Evolutionary conservation across 78 protist genomes (phyloP).

Genomic region (Emiliania huxleyi): DNA sequence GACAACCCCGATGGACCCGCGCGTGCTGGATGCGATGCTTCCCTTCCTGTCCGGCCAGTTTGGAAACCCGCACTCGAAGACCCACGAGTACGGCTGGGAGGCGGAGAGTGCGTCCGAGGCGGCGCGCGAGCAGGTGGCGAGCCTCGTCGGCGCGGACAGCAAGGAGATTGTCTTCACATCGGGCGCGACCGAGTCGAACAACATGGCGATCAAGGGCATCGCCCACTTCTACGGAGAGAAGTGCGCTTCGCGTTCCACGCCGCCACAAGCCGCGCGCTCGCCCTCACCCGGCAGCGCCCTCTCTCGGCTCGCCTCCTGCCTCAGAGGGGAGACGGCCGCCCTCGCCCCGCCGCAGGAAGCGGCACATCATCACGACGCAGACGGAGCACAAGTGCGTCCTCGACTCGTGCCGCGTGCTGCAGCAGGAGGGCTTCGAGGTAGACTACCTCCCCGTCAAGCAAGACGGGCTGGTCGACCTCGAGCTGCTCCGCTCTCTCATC

Average conservation of each 20-base stretch:
- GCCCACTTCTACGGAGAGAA: constrained; percentile 79
- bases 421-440: constrained; percentile 87
- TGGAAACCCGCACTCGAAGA: constrained; percentile 96
- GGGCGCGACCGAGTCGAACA: constrained; percentile 98
- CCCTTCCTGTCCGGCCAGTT: constrained; percentile 79
- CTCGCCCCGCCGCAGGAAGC: no score
- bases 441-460: constrained; percentile 65
- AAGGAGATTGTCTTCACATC: constrained; percentile 94
- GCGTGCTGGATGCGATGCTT: constrained; percentile 97
- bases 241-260: no score
- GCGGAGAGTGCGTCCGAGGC: constrained; percentile 81
- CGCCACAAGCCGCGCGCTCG: no score
- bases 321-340: no score
- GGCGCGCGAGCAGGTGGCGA: constrained; percentile 85
- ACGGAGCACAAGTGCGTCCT: constrained; percentile 86
- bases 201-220: constrained; percentile 94
- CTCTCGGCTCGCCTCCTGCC: no score
- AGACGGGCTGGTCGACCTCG: constrained; percentile 74
- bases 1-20: constrained; percentile 96
- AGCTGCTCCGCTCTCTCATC: constrained; percentile 1
- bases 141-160: constrained; percentile 79
- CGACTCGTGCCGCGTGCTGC: constrained; percentile 92
- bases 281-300: no score
- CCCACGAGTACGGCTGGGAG: constrained; percentile 97
- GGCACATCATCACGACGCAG: constrained; percentile 86